phyloP scores from a whole-genome alignment of 495 filamentous ascomycete genomes.

The Chaetomium fimeti region DNA sequence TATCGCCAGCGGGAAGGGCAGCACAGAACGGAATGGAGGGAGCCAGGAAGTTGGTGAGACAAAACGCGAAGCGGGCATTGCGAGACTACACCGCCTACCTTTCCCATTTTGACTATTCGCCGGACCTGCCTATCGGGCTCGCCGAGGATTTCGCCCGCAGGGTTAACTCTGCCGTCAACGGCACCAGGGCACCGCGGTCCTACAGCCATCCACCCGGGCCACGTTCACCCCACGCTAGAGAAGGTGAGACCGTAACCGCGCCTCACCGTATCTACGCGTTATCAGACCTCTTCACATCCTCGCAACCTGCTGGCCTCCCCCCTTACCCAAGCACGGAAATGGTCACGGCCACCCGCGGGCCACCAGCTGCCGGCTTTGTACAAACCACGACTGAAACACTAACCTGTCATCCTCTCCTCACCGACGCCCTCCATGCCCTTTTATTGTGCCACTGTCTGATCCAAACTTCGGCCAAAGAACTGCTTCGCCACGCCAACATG shows the following conservation, averaged over 20 bases:
- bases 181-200: constrained; percentile 31
- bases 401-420: constrained; percentile 75
- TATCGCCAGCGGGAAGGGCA: constrained; percentile 38
- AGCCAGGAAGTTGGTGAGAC: constrained; percentile 63
- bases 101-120: constrained; percentile 71
- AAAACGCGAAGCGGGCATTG: constrained; percentile 69
- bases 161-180: constrained; percentile 56
- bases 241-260: neutral
- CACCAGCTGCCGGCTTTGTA: constrained; percentile 20
- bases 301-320: constrained; percentile 56
- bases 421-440: constrained; percentile 70
- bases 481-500: constrained; percentile 74
- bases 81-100: constrained; percentile 68
- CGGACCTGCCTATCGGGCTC: constrained; percentile 61
- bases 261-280: constrained; percentile 45
- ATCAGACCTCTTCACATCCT: constrained; percentile 55
- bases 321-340: constrained; percentile 53
- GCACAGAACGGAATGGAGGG: constrained; percentile 51
- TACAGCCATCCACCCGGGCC: constrained; percentile 11
- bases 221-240: constrained; percentile 20
- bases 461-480: constrained; percentile 70
- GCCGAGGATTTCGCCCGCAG: constrained; percentile 66
- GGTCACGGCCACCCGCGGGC: constrained; percentile 23
- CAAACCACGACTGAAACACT: constrained; percentile 60
- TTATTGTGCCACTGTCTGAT: constrained; percentile 70